Base-by-base conservation (phyloP, 805 yeast species). In the Candida vaughaniae region DNA sequence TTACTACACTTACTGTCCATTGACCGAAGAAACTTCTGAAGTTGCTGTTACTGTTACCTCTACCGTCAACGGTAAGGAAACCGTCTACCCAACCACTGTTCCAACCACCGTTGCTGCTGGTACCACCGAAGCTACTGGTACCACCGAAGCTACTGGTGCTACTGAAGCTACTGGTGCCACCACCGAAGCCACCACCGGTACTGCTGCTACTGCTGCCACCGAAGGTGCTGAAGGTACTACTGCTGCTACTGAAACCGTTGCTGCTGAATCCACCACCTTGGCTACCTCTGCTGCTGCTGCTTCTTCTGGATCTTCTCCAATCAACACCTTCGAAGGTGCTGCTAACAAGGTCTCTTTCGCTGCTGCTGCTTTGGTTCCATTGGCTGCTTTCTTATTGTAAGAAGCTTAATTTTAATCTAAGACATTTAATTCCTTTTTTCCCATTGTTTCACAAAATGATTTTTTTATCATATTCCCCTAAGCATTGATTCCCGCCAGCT, bases 1-100 rank as follows among this genome's bases (percentile, higher is more conserved):
- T 31, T 73, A 62, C 59, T 59, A 68, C 47, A 63, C 63, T 27
- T 42, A 57, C 59, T 62, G 67, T 43, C 71, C 70, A 41, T 33
- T 52, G 11, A 38, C 60, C 36, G 46, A 19, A 10, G 35, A 27
- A 17, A 36, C 36, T 16, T 10, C 31, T 20, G 26, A 22, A 29
- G 15, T 47, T 18, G 45, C 58, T 38, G 46, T 28, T 22, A 27
- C 46, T 16, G 23, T 39, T 16, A 53, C 64, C 31, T 49, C 32
- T 9, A 33, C 41, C 25, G n/a, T 5, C 5, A 20, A 16, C n/a
- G 29, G 31, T 27, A 19, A n/a, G 3, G 36, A 33, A 26, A 33
- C 34, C 16, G 38, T 54, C 25, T 26, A 53, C 23, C 23, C 42
- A 47, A 16, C 31, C 45, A 31, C 66, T 36, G 55, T 62, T 34